Percentiles rank a stretch among this genome's conserved stretches.
Evolutionary conservation across 2,329 filamentous ascomycete species (phyloP).

Genomic region (Beauveria varroae): DNA sequence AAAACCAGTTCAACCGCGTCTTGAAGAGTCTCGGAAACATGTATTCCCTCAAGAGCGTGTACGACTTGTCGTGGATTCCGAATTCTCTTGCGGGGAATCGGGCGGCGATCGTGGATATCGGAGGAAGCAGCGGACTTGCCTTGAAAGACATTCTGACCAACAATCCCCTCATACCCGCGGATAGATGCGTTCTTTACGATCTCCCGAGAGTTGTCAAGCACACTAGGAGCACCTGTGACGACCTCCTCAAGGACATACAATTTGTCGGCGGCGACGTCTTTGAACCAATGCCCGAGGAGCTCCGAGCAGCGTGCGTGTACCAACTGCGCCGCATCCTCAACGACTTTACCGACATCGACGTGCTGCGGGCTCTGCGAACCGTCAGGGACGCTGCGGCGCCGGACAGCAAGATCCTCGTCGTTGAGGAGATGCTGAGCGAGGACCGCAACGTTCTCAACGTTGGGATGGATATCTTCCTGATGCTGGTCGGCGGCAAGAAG

Average conservation of each 20-base stretch:
- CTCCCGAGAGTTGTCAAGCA: not conserved
- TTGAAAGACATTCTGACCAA: not conserved
- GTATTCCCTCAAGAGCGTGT: slow-evolving; percentile 3
- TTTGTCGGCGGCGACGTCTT: not conserved
- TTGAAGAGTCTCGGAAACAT: not conserved
- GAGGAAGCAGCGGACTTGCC: not conserved
- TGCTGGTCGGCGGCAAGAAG: slow-evolving; percentile 3
- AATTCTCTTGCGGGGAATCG: not conserved
- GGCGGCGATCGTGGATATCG: slow-evolving; percentile 3
- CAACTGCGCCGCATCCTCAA: slow-evolving; percentile 6
- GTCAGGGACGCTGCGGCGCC: not conserved
- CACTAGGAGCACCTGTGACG: not conserved
- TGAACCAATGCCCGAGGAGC: not conserved
- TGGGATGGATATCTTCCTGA: not conserved
- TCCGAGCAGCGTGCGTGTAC: not conserved
- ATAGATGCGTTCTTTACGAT: not conserved
- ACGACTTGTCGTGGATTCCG: slow-evolving; percentile 6
- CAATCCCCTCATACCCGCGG: not conserved
- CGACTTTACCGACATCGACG: slow-evolving; percentile 6
- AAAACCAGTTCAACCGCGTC: not conserved
- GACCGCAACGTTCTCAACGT: not conserved
- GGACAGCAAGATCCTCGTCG: not conserved
- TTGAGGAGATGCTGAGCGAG: not conserved
- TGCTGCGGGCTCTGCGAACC: not conserved
- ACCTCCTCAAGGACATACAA: not conserved